Conservation (phyloP, 2,329 filamentous ascomycete genomes). For the Aspergillus alliaceus region DNA sequence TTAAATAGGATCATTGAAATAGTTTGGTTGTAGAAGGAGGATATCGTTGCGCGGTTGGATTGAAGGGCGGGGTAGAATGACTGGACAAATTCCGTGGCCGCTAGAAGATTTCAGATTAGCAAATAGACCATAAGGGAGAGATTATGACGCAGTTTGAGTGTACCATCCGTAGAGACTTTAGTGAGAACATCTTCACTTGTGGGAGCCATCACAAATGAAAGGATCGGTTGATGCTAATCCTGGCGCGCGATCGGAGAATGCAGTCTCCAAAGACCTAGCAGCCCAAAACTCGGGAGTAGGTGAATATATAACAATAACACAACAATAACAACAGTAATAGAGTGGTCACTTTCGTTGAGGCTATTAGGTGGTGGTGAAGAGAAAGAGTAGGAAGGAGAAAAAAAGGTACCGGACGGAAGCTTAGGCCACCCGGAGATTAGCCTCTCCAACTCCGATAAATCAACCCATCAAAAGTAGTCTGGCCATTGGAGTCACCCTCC, state of each 20-base stretch:
- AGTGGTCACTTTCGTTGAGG: neutral
- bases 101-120: slow-evolving; percentile 42
- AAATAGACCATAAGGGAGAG: neutral
- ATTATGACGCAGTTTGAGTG: neutral
- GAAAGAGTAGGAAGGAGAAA: slow-evolving; percentile 6
- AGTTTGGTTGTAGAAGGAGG: slow-evolving; percentile 67
- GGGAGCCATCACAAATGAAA: slow-evolving; percentile 31
- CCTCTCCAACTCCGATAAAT: slow-evolving; percentile 27
- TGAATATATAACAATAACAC: neutral
- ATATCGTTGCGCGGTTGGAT: slow-evolving; percentile 56
- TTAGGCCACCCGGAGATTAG: slow-evolving; percentile 36
- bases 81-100: slow-evolving; percentile 69
- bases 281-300: too few species aligned
- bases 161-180: slow-evolving; percentile 46
- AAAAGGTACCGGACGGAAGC: slow-evolving; percentile 34
- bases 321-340: neutral
- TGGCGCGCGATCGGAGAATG: neutral
- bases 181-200: slow-evolving; percentile 36
- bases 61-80: slow-evolving; percentile 75
- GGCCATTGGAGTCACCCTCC: slow-evolving; percentile 5
- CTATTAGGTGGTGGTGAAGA: neutral
- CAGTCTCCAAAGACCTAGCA: neutral
- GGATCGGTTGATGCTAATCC: too few species aligned
- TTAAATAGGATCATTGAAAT: slow-evolving; percentile 75
- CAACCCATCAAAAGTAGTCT: slow-evolving; percentile 16